A percentile compares a stretch with the other conserved stretches of the same genome.
These are phyloP conservation scores for Ogataea pilisensis DNA, from an alignment of 805 yeast species.

Conservation along the genomic window DNA sequence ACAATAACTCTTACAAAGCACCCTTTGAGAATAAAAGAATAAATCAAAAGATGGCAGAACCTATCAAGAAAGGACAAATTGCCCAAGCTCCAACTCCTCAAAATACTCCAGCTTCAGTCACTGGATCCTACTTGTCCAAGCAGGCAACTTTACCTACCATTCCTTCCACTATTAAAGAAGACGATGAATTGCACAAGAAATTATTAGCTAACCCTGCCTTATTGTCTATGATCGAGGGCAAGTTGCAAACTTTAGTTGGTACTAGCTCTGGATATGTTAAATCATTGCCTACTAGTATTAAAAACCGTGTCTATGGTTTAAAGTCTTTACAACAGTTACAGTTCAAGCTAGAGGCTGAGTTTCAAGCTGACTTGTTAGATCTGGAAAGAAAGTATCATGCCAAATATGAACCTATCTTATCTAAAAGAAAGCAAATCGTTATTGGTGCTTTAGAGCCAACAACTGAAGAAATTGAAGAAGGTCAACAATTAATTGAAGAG, in stretches of 20 bases:
- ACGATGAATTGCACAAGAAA: constrained; percentile 37
- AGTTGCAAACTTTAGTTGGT: constrained; percentile 80
- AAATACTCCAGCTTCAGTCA: constrained; percentile 90
- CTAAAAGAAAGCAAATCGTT: constrained; percentile 67
- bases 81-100: constrained; percentile 98
- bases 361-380: constrained; percentile 82
- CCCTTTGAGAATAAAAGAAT: too few species aligned
- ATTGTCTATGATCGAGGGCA: constrained; percentile 84
- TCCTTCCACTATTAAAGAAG: constrained; percentile 72
- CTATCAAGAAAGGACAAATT: constrained; percentile 77
- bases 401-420: constrained; percentile 72
- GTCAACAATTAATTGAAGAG: constrained; percentile 63
- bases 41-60: constrained; percentile 65
- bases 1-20: too few species aligned
- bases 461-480: constrained; percentile 70
- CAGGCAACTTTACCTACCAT: constrained; percentile 54
- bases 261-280: constrained; percentile 83
- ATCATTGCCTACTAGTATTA: constrained; percentile 65
- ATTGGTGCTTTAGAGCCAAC: constrained; percentile 75
- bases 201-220: constrained; percentile 72
- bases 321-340: constrained; percentile 78
- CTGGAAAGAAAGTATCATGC: constrained; percentile 76
- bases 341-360: constrained; percentile 81
- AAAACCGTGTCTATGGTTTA: constrained; percentile 74
- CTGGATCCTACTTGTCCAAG: constrained; percentile 62